These are phyloP conservation scores for Sporothrix pseudoabietina DNA, from an alignment of 2,329 filamentous ascomycete species.

Conservation along the genomic window DNA sequence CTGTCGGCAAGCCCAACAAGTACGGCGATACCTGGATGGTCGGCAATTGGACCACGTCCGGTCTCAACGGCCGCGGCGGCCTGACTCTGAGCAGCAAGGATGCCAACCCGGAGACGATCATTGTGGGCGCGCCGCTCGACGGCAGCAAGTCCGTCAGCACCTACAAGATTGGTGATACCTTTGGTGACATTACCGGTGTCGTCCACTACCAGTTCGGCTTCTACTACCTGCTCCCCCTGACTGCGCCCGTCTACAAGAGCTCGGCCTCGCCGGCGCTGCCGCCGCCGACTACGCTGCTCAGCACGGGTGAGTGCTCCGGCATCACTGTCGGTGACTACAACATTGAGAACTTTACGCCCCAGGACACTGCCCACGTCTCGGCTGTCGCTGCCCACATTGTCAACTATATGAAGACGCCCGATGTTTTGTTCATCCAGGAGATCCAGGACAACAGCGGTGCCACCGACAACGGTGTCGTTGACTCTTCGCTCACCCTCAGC, in stretches of 20 bases:
- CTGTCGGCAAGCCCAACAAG: slow-evolving; percentile 61
- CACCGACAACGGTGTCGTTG: slow-evolving; percentile 59
- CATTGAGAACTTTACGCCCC: slow-evolving; percentile 66
- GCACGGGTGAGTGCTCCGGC: slow-evolving; percentile 59
- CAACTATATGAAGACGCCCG: slow-evolving; percentile 62
- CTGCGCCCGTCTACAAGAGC: slow-evolving; percentile 52
- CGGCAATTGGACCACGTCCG: slow-evolving; percentile 65
- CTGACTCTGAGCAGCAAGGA: slow-evolving; percentile 65
- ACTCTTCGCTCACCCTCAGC: slow-evolving; percentile 60
- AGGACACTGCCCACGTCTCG: slow-evolving; percentile 54
- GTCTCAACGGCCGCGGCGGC: slow-evolving; percentile 64
- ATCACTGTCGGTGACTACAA: slow-evolving; percentile 70
- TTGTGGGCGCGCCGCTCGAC: slow-evolving; percentile 66
- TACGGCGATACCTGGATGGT: slow-evolving; percentile 71
- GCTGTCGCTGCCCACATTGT: slow-evolving; percentile 66
- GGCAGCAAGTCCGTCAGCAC: slow-evolving; percentile 61
- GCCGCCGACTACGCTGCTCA: slow-evolving; percentile 55
- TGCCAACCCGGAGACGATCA: slow-evolving; percentile 69
- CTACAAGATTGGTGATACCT: slow-evolving; percentile 64
- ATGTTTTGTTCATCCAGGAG: slow-evolving; percentile 70
- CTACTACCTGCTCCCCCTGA: slow-evolving; percentile 68
- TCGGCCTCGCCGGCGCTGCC: slow-evolving; percentile 51
- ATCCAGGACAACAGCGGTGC: slow-evolving; percentile 68
- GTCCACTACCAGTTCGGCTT: slow-evolving; percentile 67
- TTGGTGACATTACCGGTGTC: slow-evolving; percentile 69